Base-by-base conservation (phyloP, 345 rosid species). In the Stellera chamaejasme region DNA sequence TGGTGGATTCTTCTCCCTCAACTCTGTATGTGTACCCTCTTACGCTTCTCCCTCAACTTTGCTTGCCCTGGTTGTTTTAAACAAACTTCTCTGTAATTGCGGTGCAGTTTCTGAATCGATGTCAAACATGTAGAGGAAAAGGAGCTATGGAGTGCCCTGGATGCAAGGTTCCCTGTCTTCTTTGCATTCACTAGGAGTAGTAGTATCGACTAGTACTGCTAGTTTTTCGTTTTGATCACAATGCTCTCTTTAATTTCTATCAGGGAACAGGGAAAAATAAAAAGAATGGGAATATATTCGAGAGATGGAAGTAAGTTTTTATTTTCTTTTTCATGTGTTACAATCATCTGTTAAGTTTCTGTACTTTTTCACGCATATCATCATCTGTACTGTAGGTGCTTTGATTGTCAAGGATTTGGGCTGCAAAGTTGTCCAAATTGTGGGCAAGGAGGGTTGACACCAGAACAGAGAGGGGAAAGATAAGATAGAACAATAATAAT, bases 341-440 rank as follows among this genome's bases (percentile, higher is more conserved):
- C 44, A 58, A 15, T 50, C 39, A 32, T 32, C 3, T 19, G 23
- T 19, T 19, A 19, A 19, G 1, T 19, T 19, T 19, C 23, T 19
- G 0, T 19, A 19, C 23, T 19, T 32, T 8, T 5, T 32, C 5
- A 32, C 39, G 39, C 9, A 0, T 5, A 5, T 8, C 39, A 32
- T 32, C 39, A 32, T 8, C 2, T 32, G 9, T 2, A 2, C 41
- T 75, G 55, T 71, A 82, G 93, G 64, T 88, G 96, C 61, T 88
- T 74, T 56, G 90, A 83, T 41, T 85, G 94, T 59, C 96, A 85
- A 75, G 96, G 93, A 47, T 88, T 88, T 14, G 96, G 93, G 48
- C 43, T 84, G 56, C 81, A 72, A 67, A 70, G 90, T 28, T 88
- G 96, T 50, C 96, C 93, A 3, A 63, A 32, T 23, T 88, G 90